Evolutionary conservation across 208 protist species (phyloP), one percentile per base, ranked within the genome.

Genomic region (Acanthamoeba lenticulata): DNA sequence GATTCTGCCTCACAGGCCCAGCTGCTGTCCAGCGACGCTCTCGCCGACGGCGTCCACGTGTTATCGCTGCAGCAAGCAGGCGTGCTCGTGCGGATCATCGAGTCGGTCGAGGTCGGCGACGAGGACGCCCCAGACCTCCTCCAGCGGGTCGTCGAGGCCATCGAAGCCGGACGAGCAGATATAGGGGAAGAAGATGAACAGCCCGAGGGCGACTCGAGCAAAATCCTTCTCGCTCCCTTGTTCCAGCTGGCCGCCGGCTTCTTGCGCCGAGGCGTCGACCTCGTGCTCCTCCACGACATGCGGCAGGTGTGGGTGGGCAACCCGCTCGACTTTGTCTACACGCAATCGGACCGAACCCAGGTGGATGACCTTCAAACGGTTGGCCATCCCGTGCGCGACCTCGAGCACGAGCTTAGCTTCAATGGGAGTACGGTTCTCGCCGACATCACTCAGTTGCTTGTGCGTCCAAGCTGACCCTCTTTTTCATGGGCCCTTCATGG

Each of bases 271-370:
- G 44, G 77, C n/a, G 27, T 55, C 27, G 45, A 86, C 45, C 27
- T 86, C 42, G 29, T 60, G n/a, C 34, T 86, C 13, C 1, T 86
- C 7, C 11, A 86, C 29, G 77, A 86, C 77, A 86, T 86, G 77
- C 77, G 77, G 11, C 77, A 86, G 45, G 77, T 86, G 77, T 86
- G 77, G 77, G 6, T 86, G n/a, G 77, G 77, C 77, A 38, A 86
- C 32, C 77, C 77, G 44, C 45, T 86, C 77, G 29, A 57, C 11
- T 86, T 86, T 40, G 45, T 86, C 13, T 44, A 86, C 77, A 86
- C 32, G n/a, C 77, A 60, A 38, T 4, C 44, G 24, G n/a, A 86
- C 21, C 77, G 77, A 21, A 1, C 2, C n/a, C 77, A n/a, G 17
- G 57, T 60, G 77, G 77, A 60, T 44, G 77, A 86, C 77, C 45